phyloP scores from a whole-genome alignment of 139 green algal genomes.

The Pleodorina starrii region DNA sequence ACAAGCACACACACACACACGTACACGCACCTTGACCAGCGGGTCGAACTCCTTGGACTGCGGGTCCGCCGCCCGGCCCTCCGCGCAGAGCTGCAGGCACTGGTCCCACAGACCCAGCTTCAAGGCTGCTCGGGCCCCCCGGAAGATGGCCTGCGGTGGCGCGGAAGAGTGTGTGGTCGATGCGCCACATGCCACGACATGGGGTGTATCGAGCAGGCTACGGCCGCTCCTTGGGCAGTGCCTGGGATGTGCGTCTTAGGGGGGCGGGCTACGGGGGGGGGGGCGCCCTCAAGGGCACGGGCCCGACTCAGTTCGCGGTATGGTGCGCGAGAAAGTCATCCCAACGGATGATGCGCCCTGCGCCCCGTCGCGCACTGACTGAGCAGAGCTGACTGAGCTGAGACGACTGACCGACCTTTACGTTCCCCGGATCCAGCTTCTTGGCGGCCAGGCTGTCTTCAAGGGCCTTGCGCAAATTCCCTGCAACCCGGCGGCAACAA shows the following conservation, averaged over 20 bases:
- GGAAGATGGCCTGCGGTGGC: slow-evolving; percentile 65
- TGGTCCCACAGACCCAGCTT: slow-evolving; percentile 72
- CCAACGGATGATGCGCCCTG: too few species aligned
- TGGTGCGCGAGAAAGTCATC: too few species aligned
- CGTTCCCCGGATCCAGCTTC: slow-evolving; percentile 44
- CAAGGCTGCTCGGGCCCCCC: slow-evolving; percentile 80
- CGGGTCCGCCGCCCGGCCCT: slow-evolving; percentile 74
- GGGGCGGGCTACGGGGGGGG: too few species aligned
- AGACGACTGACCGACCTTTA: slow-evolving; percentile 83
- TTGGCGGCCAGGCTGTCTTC: slow-evolving; percentile 11
- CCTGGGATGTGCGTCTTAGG: too few species aligned
- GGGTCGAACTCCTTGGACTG: slow-evolving; percentile 71
- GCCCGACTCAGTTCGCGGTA: too few species aligned
- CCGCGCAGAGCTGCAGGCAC: slow-evolving; percentile 64
- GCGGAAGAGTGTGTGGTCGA: background rate
- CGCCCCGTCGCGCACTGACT: too few species aligned
- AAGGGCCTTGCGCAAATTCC: slow-evolving; percentile 75
- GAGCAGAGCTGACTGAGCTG: too few species aligned
- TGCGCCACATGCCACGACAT: too few species aligned
- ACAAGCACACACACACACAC: too few species aligned
- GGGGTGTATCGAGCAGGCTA: too few species aligned
- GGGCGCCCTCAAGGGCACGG: too few species aligned
- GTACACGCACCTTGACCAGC: slow-evolving; percentile 65
- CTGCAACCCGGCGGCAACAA: slow-evolving; percentile 27
- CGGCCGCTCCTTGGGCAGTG: too few species aligned